Percentiles rank a stretch among this genome's conserved stretches.
These are phyloP conservation scores for Penicillium digitatum DNA, from an alignment of 2,329 filamentous ascomycete species.

Conservation along the genomic window DNA sequence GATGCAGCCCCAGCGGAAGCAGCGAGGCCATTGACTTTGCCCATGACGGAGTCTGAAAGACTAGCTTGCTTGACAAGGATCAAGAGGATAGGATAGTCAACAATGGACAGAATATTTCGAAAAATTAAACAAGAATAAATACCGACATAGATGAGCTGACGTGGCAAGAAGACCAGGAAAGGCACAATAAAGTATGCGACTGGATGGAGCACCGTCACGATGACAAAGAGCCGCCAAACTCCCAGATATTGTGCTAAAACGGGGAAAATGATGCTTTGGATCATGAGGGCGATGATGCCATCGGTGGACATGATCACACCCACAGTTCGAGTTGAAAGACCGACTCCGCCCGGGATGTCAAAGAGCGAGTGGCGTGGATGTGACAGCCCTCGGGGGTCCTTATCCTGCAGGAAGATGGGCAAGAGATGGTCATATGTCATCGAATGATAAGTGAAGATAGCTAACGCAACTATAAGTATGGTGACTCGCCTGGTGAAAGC, in stretches of 20 bases:
- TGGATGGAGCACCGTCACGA: constrained; percentile 64
- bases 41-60: constrained; percentile 58
- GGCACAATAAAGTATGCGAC: constrained; percentile 66
- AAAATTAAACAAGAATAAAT: constrained; percentile 64
- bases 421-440: constrained; percentile 93
- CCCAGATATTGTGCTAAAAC: constrained; percentile 60
- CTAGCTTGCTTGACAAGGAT: constrained; percentile 71
- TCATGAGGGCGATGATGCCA: constrained; percentile 66
- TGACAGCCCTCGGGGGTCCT: constrained; percentile 35
- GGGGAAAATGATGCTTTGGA: constrained; percentile 69
- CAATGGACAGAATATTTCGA: constrained; percentile 65
- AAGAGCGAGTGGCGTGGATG: constrained; percentile 44
- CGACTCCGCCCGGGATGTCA: constrained; percentile 61
- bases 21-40: constrained; percentile 68
- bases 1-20: constrained; percentile 68
- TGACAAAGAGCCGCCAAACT: constrained; percentile 63
- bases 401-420: constrained; percentile 87
- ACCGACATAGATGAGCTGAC: constrained; percentile 52
- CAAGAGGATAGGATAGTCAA: constrained; percentile 64
- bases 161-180: constrained; percentile 59
- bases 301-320: constrained; percentile 67
- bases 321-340: constrained; percentile 62
- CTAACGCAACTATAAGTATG: constrained; percentile 74
- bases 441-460: constrained; percentile 89
- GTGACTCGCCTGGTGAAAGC: constrained; percentile 63